These are phyloP conservation scores for Byssochlamys sp. DNA, from an alignment of 2,329 filamentous ascomycete genomes.

Conservation along the genomic window DNA sequence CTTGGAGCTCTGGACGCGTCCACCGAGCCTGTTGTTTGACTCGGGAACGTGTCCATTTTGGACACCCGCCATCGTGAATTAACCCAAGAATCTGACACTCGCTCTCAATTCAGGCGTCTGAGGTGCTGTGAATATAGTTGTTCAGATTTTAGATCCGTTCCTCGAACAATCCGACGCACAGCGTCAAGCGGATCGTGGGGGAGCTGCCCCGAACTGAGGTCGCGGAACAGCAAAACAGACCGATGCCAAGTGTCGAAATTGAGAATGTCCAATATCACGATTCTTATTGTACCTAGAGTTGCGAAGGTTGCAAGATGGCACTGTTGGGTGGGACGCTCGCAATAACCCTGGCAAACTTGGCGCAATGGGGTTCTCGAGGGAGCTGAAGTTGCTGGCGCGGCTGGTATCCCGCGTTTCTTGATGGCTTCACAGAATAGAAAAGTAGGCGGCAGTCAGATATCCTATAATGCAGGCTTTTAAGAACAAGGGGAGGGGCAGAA, in stretches of 20 bases:
- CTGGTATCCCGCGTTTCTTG: neutral
- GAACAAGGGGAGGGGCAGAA: neutral
- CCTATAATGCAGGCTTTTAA: neutral
- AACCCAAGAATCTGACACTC: neutral
- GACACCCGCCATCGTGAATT: constrained; percentile 15
- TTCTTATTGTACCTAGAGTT: neutral
- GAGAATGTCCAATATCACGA: neutral
- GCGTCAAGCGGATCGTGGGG: neutral
- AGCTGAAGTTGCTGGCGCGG: neutral
- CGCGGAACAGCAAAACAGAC: neutral
- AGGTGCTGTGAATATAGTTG: neutral
- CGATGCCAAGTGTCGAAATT: neutral
- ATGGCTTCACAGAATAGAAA: neutral
- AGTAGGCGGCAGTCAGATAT: neutral
- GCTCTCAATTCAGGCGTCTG: neutral
- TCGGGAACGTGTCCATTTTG: constrained; percentile 20
- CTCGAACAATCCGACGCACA: neutral
- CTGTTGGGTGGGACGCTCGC: neutral
- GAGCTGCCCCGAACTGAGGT: neutral
- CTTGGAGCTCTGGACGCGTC: constrained; percentile 4
- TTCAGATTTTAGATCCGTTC: neutral
- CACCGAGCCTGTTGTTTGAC: constrained; percentile 9
- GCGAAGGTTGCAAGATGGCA: neutral
- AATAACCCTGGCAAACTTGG: neutral
- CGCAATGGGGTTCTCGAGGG: neutral